Conservation (phyloP, 495 filamentous ascomycete species). For the Hyaloscypha variabilis region DNA sequence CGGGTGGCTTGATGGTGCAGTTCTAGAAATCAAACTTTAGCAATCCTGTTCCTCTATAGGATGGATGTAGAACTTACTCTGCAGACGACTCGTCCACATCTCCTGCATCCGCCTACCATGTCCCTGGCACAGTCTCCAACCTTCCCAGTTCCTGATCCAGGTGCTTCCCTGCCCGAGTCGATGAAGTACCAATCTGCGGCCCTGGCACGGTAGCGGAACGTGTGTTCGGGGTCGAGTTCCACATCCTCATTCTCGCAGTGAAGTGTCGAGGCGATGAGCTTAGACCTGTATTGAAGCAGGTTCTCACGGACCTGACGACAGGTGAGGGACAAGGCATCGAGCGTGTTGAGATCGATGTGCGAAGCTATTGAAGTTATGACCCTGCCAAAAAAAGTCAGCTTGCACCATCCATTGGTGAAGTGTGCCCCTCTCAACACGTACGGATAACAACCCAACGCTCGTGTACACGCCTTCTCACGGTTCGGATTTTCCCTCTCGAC, state of each 20-base stretch:
- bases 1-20: constrained; percentile 78
- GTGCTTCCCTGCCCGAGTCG: constrained; percentile 37
- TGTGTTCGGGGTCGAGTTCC: constrained; percentile 45
- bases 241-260: constrained; percentile 72
- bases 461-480: constrained; percentile 65
- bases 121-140: constrained; percentile 78
- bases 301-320: constrained; percentile 78
- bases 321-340: constrained; percentile 76
- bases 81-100: constrained; percentile 76
- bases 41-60: not conserved
- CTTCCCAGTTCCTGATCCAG: constrained; percentile 50
- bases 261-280: constrained; percentile 71
- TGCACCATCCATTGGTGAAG: not conserved
- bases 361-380: constrained; percentile 75
- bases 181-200: constrained; percentile 55
- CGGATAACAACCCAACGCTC: constrained; percentile 89
- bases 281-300: constrained; percentile 73
- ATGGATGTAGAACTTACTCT: constrained; percentile 55
- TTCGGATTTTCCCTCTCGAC: constrained; percentile 60
- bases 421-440: constrained; percentile 41
- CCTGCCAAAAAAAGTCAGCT: constrained; percentile 44
- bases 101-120: constrained; percentile 79
- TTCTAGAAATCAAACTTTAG: constrained; percentile 57
- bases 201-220: constrained; percentile 51
- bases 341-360: constrained; percentile 79